phyloP scores from a whole-genome alignment of 768 basidiomycete species.

The Tubosaeta brunneosetosa region DNA sequence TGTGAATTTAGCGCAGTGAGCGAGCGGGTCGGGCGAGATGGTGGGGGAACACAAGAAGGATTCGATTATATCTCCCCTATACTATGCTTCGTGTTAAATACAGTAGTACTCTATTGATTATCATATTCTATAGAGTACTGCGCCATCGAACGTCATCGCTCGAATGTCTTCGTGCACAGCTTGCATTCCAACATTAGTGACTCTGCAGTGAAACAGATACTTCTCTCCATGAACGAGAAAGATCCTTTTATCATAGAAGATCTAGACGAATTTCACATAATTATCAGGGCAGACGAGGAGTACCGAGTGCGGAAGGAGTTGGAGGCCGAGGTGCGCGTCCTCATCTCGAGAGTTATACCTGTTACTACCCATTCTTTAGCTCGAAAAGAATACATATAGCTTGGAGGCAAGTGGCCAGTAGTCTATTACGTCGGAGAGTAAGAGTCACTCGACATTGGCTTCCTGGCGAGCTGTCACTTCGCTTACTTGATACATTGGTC shows the following conservation, averaged over 20 bases:
- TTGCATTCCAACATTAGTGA: too few species aligned
- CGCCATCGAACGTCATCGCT: too few species aligned
- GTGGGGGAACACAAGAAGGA: too few species aligned
- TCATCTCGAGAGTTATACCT: neutral
- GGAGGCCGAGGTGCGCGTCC: conserved; percentile 58
- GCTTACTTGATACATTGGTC: too few species aligned
- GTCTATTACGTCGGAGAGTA: neutral
- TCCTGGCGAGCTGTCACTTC: too few species aligned
- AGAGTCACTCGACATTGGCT: neutral
- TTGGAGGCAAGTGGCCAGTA: neutral
- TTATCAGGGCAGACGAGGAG: conserved; percentile 81
- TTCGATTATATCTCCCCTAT: too few species aligned
- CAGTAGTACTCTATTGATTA: too few species aligned
- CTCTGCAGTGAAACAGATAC: conserved; percentile 84
- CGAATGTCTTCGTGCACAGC: too few species aligned
- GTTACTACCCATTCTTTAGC: conserved; percentile 35
- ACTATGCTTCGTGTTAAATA: too few species aligned
- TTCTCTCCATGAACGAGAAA: conserved; percentile 77
- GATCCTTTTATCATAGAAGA: conserved; percentile 82
- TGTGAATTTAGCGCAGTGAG: too few species aligned
- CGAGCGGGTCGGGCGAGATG: too few species aligned
- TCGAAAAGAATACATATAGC: conserved; percentile 46
- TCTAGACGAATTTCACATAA: conserved; percentile 75
- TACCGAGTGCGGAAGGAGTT: conserved; percentile 67
- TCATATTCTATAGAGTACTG: too few species aligned